A percentile compares a stretch with the other conserved stretches of the same genome.
These are phyloP conservation scores for Helenozyma rhizophorensis DNA, from an alignment of 805 yeast species.

Conservation along the genomic window DNA sequence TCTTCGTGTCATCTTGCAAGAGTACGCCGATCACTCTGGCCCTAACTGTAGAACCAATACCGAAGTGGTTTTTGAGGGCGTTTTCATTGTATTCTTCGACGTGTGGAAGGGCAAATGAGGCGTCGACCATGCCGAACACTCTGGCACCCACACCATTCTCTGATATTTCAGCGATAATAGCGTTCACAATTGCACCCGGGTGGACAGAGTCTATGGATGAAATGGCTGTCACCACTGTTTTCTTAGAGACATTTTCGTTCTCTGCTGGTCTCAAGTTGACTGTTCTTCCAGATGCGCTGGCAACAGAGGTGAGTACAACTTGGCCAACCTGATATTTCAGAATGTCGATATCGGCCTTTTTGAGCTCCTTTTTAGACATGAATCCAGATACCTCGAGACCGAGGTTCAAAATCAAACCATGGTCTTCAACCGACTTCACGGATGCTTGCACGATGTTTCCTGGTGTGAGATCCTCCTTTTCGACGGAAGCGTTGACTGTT, in stretches of 20 bases:
- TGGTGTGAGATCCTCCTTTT: constrained; percentile 57
- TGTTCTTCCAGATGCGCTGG: constrained; percentile 47
- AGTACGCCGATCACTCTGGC: constrained; percentile 69
- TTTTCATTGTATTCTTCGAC: constrained; percentile 42
- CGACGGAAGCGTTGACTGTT: constrained; percentile 57
- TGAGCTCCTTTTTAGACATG: constrained; percentile 64
- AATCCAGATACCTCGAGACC: constrained; percentile 70
- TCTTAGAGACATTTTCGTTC: constrained; percentile 43
- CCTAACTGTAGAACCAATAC: constrained; percentile 62
- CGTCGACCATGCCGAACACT: constrained; percentile 71
- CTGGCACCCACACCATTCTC: constrained; percentile 66
- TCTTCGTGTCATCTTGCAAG: constrained; percentile 46
- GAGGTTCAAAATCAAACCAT: constrained; percentile 73
- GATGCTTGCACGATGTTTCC: constrained; percentile 73
- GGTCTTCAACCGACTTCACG: constrained; percentile 82
- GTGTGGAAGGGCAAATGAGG: constrained; percentile 66
- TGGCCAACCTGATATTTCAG: constrained; percentile 53
- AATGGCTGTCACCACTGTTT: constrained; percentile 45
- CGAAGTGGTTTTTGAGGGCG: constrained; percentile 56
- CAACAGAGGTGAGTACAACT: constrained; percentile 55
- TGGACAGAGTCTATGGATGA: constrained; percentile 74
- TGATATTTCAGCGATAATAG: constrained; percentile 56
- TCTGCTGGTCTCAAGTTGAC: constrained; percentile 50
- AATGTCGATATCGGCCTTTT: constrained; percentile 30
- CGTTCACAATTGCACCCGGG: constrained; percentile 82